These are phyloP conservation scores for Aspergillus spinulosporus DNA, from an alignment of 2,329 filamentous ascomycete genomes.

Conservation along the genomic window DNA sequence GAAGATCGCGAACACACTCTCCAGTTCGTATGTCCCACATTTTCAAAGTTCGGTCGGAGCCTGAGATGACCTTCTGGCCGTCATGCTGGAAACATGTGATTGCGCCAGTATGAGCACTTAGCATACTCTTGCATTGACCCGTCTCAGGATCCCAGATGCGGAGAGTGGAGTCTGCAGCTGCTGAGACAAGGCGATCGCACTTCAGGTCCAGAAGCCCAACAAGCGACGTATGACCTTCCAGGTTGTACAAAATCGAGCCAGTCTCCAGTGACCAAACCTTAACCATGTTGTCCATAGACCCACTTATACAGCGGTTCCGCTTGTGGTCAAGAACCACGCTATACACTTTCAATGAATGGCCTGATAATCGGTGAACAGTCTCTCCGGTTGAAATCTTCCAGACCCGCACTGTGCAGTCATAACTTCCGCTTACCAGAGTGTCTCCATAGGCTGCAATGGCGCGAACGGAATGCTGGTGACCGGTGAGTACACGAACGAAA, in stretches of 20 bases:
- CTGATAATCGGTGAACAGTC: constrained; percentile 76
- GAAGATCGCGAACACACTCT: constrained; percentile 85
- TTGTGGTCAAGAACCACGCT: constrained; percentile 91
- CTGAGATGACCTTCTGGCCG: constrained; percentile 92
- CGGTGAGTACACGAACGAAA: constrained; percentile 81
- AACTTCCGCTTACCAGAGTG: constrained; percentile 94
- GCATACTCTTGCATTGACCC: constrained; percentile 82
- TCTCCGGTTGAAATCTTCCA: constrained; percentile 98
- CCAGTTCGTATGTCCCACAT: constrained; percentile 97
- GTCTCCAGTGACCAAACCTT: constrained; percentile 96
- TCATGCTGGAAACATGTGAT: constrained; percentile 99
- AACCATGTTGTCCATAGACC: constrained; percentile 96
- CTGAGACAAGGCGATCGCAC: constrained; percentile 87
- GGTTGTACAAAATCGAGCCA: constrained; percentile 78
- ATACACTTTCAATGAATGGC: constrained; percentile 92
- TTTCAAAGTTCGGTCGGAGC: constrained; percentile 92
- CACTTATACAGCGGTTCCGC: constrained; percentile 93
- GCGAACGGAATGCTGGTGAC: constrained; percentile 90
- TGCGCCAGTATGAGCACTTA: constrained; percentile 92
- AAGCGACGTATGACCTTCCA: constrained; percentile 89
- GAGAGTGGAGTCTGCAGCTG: constrained; percentile 90
- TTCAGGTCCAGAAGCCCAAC: constrained; percentile 89
- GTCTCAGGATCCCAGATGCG: constrained; percentile 96
- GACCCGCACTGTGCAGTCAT: constrained; percentile 90
- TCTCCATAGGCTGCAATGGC: constrained; percentile 94